Conservation (phyloP, 345 rosid genomes). For the Trapa incisa region DNA sequence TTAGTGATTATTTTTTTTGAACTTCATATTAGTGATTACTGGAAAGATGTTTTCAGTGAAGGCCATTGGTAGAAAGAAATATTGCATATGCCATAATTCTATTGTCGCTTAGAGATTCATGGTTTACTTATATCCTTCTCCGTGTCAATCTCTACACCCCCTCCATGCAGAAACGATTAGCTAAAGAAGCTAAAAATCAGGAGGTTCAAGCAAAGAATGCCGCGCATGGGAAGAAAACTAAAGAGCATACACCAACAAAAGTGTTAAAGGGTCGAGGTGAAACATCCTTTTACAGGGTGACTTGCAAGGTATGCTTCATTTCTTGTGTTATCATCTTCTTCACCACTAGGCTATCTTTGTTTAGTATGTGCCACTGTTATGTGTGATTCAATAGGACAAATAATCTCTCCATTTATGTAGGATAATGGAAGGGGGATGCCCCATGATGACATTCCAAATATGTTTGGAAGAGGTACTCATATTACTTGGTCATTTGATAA, state of each 20-base stretch:
- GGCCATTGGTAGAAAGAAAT: neutral
- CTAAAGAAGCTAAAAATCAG: constrained; percentile 72
- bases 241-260: constrained; percentile 56
- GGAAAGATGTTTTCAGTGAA: neutral
- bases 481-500: neutral
- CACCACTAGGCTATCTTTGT: neutral
- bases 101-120: neutral
- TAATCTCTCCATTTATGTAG: constrained; percentile 18
- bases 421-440: constrained; percentile 99
- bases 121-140: neutral
- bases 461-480: constrained; percentile 78
- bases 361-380: neutral
- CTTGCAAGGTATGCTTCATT: constrained; percentile 65
- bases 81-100: neutral
- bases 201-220: constrained; percentile 81
- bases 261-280: constrained; percentile 76
- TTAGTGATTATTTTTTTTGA: neutral
- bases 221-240: constrained; percentile 61
- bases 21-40: neutral
- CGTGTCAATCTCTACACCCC: neutral
- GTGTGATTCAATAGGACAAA: neutral
- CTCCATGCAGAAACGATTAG: constrained; percentile 63
- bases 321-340: constrained; percentile 3
- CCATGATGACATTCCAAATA: constrained; percentile 98
- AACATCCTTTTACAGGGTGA: constrained; percentile 84